phyloP scores from a whole-genome alignment of 202 grass and related monocot species.

The Eragrostis tef region DNA sequence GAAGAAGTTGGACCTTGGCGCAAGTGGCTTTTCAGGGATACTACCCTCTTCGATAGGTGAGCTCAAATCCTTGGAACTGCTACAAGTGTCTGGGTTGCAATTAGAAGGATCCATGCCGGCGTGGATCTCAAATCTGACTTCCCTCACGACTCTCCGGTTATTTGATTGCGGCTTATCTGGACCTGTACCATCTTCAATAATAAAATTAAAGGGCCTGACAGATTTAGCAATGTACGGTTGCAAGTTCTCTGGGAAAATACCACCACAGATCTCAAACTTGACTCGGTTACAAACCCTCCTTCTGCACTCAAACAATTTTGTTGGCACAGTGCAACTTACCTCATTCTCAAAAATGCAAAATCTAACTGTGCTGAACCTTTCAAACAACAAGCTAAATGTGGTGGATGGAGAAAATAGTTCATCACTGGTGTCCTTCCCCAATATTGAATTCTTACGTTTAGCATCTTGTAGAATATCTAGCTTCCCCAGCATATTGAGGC shows the following conservation, averaged over 20 bases:
- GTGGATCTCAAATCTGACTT: constrained; percentile 48
- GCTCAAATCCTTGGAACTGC: constrained; percentile 1
- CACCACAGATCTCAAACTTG: constrained; percentile 18
- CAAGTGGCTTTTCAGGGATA: neutral
- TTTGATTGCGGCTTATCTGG: constrained; percentile 35
- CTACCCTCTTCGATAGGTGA: constrained; percentile 42
- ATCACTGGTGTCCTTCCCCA: constrained; percentile 9
- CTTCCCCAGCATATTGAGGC: constrained; percentile 38
- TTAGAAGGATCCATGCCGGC: constrained; percentile 31
- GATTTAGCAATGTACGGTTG: constrained; percentile 46
- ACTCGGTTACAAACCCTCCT: neutral
- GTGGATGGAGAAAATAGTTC: constrained; percentile 34
- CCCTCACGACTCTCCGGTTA: neutral
- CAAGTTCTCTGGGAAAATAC: constrained; percentile 57
- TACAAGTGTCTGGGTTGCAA: constrained; percentile 22
- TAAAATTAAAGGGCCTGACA: constrained; percentile 37
- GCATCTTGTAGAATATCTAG: constrained; percentile 62
- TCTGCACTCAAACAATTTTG: constrained; percentile 60
- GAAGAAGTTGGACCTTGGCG: constrained; percentile 28
- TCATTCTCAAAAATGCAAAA: constrained; percentile 43
- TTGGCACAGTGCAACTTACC: constrained; percentile 50
- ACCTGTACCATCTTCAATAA: constrained; percentile 48
- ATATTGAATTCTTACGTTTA: constrained; percentile 42
- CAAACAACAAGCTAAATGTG: constrained; percentile 54
- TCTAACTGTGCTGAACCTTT: constrained; percentile 55